These are phyloP conservation scores for Nakazawaea molendinolei DNA, from an alignment of 805 yeast genomes.

Conservation along the genomic window DNA sequence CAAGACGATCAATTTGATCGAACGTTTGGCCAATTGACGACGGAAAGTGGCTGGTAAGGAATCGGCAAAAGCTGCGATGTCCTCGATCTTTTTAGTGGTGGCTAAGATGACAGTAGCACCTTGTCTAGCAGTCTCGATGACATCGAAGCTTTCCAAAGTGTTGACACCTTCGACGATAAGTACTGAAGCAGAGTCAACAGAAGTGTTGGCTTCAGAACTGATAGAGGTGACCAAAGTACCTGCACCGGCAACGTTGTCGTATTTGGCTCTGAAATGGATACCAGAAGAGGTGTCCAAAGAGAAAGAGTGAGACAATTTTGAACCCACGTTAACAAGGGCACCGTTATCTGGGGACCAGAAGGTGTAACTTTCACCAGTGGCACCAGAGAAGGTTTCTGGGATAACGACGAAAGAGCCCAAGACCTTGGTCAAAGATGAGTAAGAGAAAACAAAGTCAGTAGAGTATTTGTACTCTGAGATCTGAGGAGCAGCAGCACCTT, in stretches of 20 bases:
- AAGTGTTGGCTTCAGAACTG: conserved; percentile 24
- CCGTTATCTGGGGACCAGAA: conserved; percentile 70
- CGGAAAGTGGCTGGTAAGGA: conserved; percentile 48
- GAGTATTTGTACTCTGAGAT: conserved; percentile 49
- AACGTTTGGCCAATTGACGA: conserved; percentile 43
- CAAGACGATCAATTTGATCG: conserved; percentile 45
- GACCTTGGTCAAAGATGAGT: conserved; percentile 42
- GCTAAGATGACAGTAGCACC: conserved; percentile 51
- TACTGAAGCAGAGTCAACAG: conserved; percentile 55
- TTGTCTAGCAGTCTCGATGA: conserved; percentile 49
- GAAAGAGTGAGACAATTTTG: conserved; percentile 60
- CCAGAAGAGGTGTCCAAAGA: conserved; percentile 52
- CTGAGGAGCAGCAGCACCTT: conserved; percentile 31
- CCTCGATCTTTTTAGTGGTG: conserved; percentile 31
- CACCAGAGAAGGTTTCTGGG: conserved; percentile 28
- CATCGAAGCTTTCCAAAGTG: conserved; percentile 52
- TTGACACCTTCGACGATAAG: conserved; percentile 56
- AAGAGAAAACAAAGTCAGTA: conserved; percentile 50
- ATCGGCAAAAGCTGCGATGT: conserved; percentile 37
- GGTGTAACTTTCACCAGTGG: conserved; percentile 39
- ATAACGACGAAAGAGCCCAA: conserved; percentile 34
- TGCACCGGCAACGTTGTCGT: conserved; percentile 65
- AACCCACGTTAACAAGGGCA: conserved; percentile 46
- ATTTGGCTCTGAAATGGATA: conserved; percentile 55
- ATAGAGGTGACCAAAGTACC: conserved; percentile 73